Base-by-base conservation (phyloP, 768 basidiomycete genomes). In the Pisolithus tinctorius region DNA sequence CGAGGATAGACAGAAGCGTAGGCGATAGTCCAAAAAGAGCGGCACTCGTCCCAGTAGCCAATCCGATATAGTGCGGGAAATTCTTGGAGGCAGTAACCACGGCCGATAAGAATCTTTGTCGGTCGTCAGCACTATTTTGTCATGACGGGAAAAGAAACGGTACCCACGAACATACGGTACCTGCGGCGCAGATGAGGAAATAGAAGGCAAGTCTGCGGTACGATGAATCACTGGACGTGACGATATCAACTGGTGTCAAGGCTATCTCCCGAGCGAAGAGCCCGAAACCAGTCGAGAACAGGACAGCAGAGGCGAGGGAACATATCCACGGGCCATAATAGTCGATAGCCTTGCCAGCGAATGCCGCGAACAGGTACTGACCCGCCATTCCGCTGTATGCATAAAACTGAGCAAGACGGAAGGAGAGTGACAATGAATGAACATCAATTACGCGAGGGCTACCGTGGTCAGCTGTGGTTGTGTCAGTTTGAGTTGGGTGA, bases 1-100 rank as follows among this genome's bases (percentile, higher is more conserved):
- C 87, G 36, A 89, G 53, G 23, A 77, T 52, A 20, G 88, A 84
- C 6, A 90, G 74, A 57, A 87, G 79, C 20, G 90, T 70, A 0
- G 89, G 89, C 0, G 89, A 92, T 31, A 90, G 74, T n/a, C 89
- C 87, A 60, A 89, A 90, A 23, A 89, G 68, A 2, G 86, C 80
- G 74, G 82, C 82, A 60, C 76, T 83, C 9, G 72, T 67, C 4
- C 86, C 89, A 1, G 84, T 75, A 10, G 86, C 80, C 25, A 82
- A 65, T 17, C 86, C 86, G 42, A 79, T 77, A 56, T 83, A 78
- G 4, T 70, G 61, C 6, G 86, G 83, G 54, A 90, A 90, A 40
- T 71, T 73, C 66, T 80, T 82, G 3, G 86, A 83, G 0, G 88
- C 87, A 9, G 86, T 76, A 63, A 92, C 90, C 13, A 91, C 65